Evolutionary conservation across 108 stramenopile genomes (phyloP), one percentile per base, ranked within the genome.

Genomic region (Bacterosira constricta): DNA sequence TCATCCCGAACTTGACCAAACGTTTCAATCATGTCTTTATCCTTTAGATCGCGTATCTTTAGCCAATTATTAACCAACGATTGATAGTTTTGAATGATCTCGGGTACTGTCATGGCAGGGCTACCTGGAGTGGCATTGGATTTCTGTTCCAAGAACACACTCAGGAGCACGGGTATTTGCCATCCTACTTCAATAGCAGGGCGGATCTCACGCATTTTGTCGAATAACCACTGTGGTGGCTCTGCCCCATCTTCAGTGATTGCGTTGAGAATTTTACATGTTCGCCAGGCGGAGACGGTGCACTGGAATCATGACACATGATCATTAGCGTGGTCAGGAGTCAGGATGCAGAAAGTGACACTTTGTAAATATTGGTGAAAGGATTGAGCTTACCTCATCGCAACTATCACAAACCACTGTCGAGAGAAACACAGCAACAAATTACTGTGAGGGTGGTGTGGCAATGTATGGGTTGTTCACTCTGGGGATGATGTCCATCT

Each of bases 161-260:
- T 65, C 11, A 77, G 53, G 9, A 77, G 70, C 9, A 77, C 76
- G 7, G 76, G 76, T 6, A 77, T 77, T 35, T 77, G 76, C 76
- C 76, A 77, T 7, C 76, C 76, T 11, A 77, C 76, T 41, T 77
- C 76, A 46, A 77, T 77, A 5, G 76, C 76, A n/a, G 76, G 76
- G 10, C 76, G 47, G 20, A 77, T 77, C 39, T 77, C 76, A 21
- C 76, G 62, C 76, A 77, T 77, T 60, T 72, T 71, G 12, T 65
- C 70, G 47, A 77, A 77, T 31, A 77, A n/a, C 76, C 76, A 77
- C 51, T 66, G 62, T 25, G 76, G 76, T 8, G 76, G 76, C 6
- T 30, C 29, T 18, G 56, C 41, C 6, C 17, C 34, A 5, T 67
- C 63, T 32, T 39, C 30, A 10, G 46, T 35, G n/a, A 77, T 71